phyloP scores from a whole-genome alignment of 1,284 basidiomycete species.

The Salmacisia buchloeana region DNA sequence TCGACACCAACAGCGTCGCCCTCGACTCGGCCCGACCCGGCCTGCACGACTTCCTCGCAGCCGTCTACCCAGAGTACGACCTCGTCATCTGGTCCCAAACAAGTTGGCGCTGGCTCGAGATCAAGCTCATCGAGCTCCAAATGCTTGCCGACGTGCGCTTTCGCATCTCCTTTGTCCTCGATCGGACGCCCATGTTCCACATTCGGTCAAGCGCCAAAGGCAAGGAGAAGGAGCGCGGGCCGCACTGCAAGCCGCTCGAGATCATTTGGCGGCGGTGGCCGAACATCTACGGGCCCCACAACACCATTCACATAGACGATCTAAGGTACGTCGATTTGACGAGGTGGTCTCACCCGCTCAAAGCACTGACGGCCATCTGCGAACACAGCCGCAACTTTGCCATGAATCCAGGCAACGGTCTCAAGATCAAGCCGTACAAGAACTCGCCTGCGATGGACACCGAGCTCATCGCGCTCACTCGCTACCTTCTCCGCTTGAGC shows the following conservation, averaged over 20 bases:
- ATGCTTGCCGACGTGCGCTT: slow-evolving; percentile 58
- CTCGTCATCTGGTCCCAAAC: slow-evolving; percentile 55
- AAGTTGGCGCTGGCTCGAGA: slow-evolving; percentile 84
- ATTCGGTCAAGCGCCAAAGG: slow-evolving; percentile 62
- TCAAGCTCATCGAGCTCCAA: slow-evolving; percentile 78
- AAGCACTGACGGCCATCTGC: slow-evolving; percentile 35
- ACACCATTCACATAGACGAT: slow-evolving; percentile 84
- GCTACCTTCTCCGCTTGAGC: slow-evolving; percentile 32
- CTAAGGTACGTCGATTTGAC: slow-evolving; percentile 52
- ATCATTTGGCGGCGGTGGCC: slow-evolving; percentile 42
- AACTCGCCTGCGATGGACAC: slow-evolving; percentile 33
- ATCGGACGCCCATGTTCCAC: slow-evolving; percentile 77
- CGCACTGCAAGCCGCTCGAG: slow-evolving; percentile 56
- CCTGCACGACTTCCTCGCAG: slow-evolving; percentile 67
- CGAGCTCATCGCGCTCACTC: slow-evolving; percentile 24
- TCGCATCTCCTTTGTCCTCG: background rate
- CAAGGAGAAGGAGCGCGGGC: slow-evolving; percentile 56
- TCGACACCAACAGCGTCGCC: slow-evolving; percentile 73
- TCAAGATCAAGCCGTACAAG: slow-evolving; percentile 62
- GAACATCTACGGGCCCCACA: slow-evolving; percentile 51
- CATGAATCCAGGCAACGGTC: slow-evolving; percentile 73
- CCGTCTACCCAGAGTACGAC: slow-evolving; percentile 46
- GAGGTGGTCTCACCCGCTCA: background rate
- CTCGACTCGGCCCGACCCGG: slow-evolving; percentile 70
- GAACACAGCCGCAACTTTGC: slow-evolving; percentile 63